Percentiles rank a stretch among this genome's conserved stretches.
Conservation (phyloP, 345 rosid species). For the Kandelia obovata region DNA sequence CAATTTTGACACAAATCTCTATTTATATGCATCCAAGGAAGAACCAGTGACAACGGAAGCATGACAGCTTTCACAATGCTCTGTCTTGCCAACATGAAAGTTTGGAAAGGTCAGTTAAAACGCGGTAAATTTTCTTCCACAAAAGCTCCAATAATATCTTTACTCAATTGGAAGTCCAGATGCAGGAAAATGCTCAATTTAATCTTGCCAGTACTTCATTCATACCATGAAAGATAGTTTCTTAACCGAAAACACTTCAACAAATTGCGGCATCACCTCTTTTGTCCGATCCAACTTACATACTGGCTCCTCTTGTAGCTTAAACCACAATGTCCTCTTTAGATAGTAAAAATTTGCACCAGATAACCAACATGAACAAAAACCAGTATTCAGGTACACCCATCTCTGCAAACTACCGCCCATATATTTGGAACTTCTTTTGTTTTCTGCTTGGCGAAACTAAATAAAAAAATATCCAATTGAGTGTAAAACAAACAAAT, state of each 20-base stretch:
- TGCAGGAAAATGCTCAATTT: slow-evolving; percentile 9
- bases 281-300: slow-evolving; percentile 4
- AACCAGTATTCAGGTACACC: slow-evolving; percentile 17
- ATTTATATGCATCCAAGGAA: slow-evolving; percentile 10
- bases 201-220: slow-evolving; percentile 11
- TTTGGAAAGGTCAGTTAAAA: slow-evolving; percentile 15
- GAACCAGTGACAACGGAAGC: neutral
- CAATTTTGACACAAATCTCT: slow-evolving; percentile 1
- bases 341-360: slow-evolving; percentile 6
- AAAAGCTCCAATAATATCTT: slow-evolving; percentile 9
- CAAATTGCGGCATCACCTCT: slow-evolving; percentile 8
- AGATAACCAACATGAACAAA: slow-evolving; percentile 15
- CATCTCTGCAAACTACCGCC: slow-evolving; percentile 27
- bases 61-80: neutral
- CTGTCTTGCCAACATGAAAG: slow-evolving; percentile 5
- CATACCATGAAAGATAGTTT: slow-evolving; percentile 7
- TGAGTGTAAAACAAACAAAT: slow-evolving; percentile 30
- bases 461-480: slow-evolving; percentile 24
- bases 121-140: slow-evolving; percentile 19
- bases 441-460: slow-evolving; percentile 25
- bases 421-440: slow-evolving; percentile 25
- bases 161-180: neutral
- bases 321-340: slow-evolving; percentile 18
- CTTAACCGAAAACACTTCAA: slow-evolving; percentile 16
- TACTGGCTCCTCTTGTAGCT: neutral